Conservation (phyloP, 805 yeast genomes). For the Metschnikowia henanensis region DNA sequence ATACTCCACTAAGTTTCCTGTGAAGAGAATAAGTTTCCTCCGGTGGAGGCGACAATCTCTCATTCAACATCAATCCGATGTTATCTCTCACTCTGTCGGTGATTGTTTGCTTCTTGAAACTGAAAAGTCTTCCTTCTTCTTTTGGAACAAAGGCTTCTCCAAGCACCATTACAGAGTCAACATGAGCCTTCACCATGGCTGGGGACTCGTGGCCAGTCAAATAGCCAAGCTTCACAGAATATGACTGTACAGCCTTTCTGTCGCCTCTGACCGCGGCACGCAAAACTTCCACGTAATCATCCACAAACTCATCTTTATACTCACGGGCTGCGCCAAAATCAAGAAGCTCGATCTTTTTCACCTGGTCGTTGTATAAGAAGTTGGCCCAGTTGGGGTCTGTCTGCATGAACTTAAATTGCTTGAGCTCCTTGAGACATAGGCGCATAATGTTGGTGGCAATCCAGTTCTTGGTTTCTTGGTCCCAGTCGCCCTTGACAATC, state of each 20-base stretch:
- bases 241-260: constrained; percentile 58
- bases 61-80: constrained; percentile 85
- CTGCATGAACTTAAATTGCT: constrained; percentile 88
- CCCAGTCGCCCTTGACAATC: constrained; percentile 73
- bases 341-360: constrained; percentile 75
- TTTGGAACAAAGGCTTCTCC: constrained; percentile 85
- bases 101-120: constrained; percentile 83
- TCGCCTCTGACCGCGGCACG: constrained; percentile 75
- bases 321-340: constrained; percentile 97
- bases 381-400: constrained; percentile 99
- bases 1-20: constrained; percentile 93
- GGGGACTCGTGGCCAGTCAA: constrained; percentile 88
- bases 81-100: constrained; percentile 90
- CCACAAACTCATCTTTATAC: constrained; percentile 65
- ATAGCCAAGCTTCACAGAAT: constrained; percentile 77
- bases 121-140: constrained; percentile 55
- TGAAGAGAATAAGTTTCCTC: constrained; percentile 98
- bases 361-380: constrained; percentile 75
- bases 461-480: constrained; percentile 73
- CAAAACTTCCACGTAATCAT: constrained; percentile 66
- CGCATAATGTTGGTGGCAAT: constrained; percentile 86
- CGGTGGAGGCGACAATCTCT: constrained; percentile 95
- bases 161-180: constrained; percentile 83
- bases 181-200: constrained; percentile 88
- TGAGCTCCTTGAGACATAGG: constrained; percentile 82